phyloP scores from a whole-genome alignment of 176 grass and related monocot species.

The Poa pratensis region DNA sequence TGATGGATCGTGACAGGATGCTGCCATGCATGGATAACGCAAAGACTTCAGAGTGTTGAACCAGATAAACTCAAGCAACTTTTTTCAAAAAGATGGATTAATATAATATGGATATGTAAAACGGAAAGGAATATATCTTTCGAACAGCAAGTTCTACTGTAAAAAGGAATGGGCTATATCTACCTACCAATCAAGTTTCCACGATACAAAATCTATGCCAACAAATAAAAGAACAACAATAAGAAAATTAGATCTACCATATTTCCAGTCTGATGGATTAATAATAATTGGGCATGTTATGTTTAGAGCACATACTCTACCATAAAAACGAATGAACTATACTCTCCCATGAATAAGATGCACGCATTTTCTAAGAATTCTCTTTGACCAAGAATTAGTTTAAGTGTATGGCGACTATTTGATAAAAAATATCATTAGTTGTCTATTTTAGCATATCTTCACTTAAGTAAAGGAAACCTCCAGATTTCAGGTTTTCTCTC shows the following conservation, averaged over 20 bases:
- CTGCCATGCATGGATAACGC: conserved; percentile 31
- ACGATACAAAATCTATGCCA: conserved; percentile 7
- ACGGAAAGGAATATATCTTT: background rate
- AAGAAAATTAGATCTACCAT: background rate
- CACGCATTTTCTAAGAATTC: too few species aligned
- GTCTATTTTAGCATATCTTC: conserved; percentile 29
- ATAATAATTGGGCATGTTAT: background rate
- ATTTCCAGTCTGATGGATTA: background rate
- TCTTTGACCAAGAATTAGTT: too few species aligned
- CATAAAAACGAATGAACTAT: background rate
- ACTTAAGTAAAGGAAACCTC: conserved; percentile 22
- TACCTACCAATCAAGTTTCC: background rate
- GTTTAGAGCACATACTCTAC: background rate
- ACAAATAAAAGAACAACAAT: background rate
- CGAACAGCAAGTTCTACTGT: background rate
- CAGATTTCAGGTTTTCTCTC: conserved; percentile 41
- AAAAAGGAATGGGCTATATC: background rate
- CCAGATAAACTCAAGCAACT: background rate
- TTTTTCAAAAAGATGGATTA: conserved; percentile 24
- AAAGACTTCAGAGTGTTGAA: conserved; percentile 4
- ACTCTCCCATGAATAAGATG: too few species aligned
- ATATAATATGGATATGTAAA: background rate
- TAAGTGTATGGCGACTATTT: too few species aligned
- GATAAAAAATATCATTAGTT: background rate
- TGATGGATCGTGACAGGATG: conserved; percentile 27